Percentiles rank a stretch among this genome's conserved stretches.
Conservation (phyloP, 1,284 basidiomycete species). For the Trichosporon asahii region DNA sequence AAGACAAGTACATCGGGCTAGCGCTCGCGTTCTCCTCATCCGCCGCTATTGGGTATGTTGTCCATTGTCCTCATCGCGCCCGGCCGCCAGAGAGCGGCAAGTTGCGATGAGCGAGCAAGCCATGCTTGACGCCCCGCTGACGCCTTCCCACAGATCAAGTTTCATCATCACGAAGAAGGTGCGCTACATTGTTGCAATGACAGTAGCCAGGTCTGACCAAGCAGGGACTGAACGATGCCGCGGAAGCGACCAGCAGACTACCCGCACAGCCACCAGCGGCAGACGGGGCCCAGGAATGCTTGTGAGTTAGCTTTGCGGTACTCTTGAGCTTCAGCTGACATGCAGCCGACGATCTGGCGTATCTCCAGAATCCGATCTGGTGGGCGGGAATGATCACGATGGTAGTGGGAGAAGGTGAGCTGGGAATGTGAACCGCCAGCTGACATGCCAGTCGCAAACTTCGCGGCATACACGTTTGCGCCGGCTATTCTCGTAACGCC, state of each 20-base stretch:
- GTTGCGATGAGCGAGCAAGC: not conserved
- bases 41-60: conserved; percentile 22
- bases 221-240: conserved; percentile 78
- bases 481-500: conserved; percentile 97
- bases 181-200: conserved; percentile 20
- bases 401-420: conserved; percentile 77
- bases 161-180: conserved; percentile 98
- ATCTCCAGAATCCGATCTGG: conserved; percentile 93
- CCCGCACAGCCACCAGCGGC: conserved; percentile 62
- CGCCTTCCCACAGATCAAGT: conserved; percentile 51
- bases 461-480: conserved; percentile 96
- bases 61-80: not conserved
- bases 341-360: conserved; percentile 72
- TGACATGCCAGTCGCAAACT: conserved; percentile 76
- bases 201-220: conserved; percentile 8
- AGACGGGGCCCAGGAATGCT: conserved; percentile 58
- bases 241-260: conserved; percentile 61
- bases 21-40: conserved; percentile 66
- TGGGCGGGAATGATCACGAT: conserved; percentile 94
- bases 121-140: not conserved
- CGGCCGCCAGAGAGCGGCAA: not conserved
- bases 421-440: too few relatives aligned
- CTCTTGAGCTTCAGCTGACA: not conserved
- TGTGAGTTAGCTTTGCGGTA: conserved; percentile 58
- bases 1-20: conserved; percentile 90